Evolutionary conservation across 768 basidiomycete species (phyloP).

Genomic region (Russula sp.): DNA sequence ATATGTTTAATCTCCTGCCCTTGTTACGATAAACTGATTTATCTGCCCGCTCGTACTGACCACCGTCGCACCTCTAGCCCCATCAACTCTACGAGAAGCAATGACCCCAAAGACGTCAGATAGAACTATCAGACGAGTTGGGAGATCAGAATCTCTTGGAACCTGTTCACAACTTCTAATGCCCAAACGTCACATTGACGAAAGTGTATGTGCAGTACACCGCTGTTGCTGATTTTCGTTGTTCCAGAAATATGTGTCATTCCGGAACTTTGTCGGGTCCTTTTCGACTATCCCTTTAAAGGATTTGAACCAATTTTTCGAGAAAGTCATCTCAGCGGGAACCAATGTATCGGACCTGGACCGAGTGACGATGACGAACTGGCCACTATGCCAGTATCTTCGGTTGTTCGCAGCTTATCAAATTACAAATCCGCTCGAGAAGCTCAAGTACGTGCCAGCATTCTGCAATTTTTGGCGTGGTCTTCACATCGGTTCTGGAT

Average conservation of each 20-base stretch:
- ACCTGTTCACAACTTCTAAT: neutral
- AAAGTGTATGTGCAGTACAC: neutral
- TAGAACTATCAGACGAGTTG: neutral
- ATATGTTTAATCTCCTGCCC: no score
- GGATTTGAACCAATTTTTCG: no score
- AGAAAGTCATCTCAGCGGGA: no score
- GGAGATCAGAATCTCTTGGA: neutral
- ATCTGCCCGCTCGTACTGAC: neutral
- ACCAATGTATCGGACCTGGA: neutral
- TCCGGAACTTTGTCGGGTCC: neutral
- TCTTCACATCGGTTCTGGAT: no score
- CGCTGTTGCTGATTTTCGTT: no score
- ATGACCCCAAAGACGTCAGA: no score
- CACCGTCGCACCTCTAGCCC: no score
- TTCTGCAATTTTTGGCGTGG: neutral
- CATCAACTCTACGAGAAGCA: no score
- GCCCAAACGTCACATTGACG: neutral
- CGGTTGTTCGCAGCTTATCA: neutral
- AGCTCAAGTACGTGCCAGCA: neutral
- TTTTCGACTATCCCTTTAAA: no score
- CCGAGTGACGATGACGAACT: neutral
- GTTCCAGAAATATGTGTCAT: no score
- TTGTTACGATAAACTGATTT: no score
- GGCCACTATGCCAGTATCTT: neutral
- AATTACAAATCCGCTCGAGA: neutral